Conservation (phyloP, 768 basidiomycete genomes). For the Russula griseocarnosa region DNA sequence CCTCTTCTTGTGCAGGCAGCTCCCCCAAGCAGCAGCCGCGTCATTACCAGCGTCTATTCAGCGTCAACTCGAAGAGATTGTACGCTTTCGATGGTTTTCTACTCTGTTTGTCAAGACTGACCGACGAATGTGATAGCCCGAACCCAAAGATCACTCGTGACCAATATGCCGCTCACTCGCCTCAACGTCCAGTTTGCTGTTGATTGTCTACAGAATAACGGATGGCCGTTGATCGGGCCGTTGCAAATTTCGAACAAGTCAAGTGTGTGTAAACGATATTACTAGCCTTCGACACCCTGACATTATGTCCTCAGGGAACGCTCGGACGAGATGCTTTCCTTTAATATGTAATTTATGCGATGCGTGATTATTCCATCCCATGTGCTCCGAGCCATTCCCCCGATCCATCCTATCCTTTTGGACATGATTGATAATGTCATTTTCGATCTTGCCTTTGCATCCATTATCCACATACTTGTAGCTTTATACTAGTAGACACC, state of each 20-base stretch:
- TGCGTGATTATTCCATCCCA: not conserved
- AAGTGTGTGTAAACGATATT: conserved; percentile 60
- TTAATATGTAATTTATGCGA: conserved; percentile 6
- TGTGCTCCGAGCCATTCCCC: not conserved
- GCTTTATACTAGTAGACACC: not conserved
- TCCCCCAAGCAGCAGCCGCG: conserved; percentile 31
- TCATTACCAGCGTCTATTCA: conserved; percentile 40
- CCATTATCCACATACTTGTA: conserved; percentile 18
- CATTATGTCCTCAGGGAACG: conserved; percentile 26
- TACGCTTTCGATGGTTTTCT: conserved; percentile 39
- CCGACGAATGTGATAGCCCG: conserved; percentile 45
- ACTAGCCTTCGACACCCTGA: conserved; percentile 39
- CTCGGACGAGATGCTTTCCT: conserved; percentile 33
- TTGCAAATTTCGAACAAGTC: conserved; percentile 84
- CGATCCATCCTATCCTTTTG: not conserved
- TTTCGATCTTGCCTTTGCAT: conserved; percentile 11
- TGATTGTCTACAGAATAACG: conserved; percentile 83
- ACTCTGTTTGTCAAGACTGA: conserved; percentile 15
- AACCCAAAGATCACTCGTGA: conserved; percentile 66
- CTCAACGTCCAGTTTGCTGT: conserved; percentile 75
- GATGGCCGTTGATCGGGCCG: conserved; percentile 77
- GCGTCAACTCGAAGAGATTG: conserved; percentile 52
- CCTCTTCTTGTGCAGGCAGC: conserved; percentile 68
- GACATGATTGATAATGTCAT: conserved; percentile 13
- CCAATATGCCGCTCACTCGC: conserved; percentile 70